phyloP scores from a whole-genome alignment of 176 grass and related monocot species.

The Carex pumila region DNA sequence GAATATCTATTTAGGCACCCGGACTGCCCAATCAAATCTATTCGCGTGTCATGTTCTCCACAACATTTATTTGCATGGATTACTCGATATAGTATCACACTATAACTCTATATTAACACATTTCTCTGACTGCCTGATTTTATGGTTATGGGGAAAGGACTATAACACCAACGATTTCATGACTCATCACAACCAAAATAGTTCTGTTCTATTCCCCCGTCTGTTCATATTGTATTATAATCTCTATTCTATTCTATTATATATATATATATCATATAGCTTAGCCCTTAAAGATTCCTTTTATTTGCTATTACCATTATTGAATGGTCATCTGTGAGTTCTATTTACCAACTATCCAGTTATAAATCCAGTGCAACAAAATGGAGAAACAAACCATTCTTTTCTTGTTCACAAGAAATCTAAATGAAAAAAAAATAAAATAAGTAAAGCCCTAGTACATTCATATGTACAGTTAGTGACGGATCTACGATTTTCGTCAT shows the following conservation, averaged over 20 bases:
- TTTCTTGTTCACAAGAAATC: neutral
- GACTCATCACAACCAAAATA: neutral
- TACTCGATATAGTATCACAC: slow-evolving; percentile 8
- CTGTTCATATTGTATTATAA: too few species aligned
- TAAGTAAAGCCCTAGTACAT: neutral
- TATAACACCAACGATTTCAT: neutral
- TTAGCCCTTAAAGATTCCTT: neutral
- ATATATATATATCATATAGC: too few species aligned
- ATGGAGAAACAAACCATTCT: neutral
- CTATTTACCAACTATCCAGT: neutral
- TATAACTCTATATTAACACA: neutral
- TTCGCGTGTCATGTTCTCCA: neutral
- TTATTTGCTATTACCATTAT: neutral
- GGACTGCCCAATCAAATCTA: neutral
- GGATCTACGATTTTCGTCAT: too few species aligned
- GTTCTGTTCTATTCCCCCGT: neutral
- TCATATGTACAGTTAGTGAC: neutral
- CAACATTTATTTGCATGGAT: neutral
- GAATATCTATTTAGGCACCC: neutral
- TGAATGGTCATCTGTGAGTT: neutral
- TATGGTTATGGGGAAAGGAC: neutral
- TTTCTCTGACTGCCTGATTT: neutral
- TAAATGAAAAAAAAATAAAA: neutral
- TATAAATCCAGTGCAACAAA: neutral
- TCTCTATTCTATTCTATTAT: too few species aligned